These are phyloP conservation scores for Saururus chinensis DNA, from an alignment of 164 flowering plant genomes.

Conservation along the genomic window DNA sequence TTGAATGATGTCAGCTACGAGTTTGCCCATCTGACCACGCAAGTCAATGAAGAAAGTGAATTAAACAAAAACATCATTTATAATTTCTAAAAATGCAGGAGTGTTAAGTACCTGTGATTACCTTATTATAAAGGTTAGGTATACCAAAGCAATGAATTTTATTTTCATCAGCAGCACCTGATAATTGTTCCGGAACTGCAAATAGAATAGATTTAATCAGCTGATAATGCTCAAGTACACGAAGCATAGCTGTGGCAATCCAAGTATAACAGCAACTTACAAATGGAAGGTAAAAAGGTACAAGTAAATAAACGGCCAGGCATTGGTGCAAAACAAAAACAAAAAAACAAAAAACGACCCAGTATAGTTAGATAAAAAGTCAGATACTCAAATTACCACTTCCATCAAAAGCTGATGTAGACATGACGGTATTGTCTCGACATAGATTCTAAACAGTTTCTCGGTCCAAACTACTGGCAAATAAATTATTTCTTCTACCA, in stretches of 20 bases:
- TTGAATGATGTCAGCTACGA: slow-evolving; percentile 25
- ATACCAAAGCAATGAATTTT: slow-evolving; percentile 35
- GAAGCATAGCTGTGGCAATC: not conserved
- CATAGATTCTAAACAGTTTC: too few species aligned
- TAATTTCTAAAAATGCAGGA: not conserved
- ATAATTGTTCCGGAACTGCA: slow-evolving; percentile 48
- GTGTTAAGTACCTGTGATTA: slow-evolving; percentile 6
- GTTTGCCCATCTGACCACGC: slow-evolving; percentile 43
- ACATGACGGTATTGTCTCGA: too few species aligned
- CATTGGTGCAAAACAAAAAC: too few species aligned
- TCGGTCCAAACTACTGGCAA: too few species aligned
- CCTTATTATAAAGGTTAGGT: slow-evolving; percentile 55
- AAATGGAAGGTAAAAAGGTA: not conserved
- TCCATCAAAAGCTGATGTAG: too few species aligned
- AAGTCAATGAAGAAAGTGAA: not conserved
- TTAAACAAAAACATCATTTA: not conserved
- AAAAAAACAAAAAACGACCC: too few species aligned
- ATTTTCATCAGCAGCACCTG: slow-evolving; percentile 35
- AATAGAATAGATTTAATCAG: not conserved
- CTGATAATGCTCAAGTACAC: not conserved
- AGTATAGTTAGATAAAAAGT: too few species aligned
- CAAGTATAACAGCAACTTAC: not conserved
- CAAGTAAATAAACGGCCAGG: too few species aligned
- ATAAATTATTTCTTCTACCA: too few species aligned
- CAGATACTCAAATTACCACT: too few species aligned